Evolutionary conservation across 352 stramenopile genomes (phyloP).

Genomic region (Pythium guiyangense): DNA sequence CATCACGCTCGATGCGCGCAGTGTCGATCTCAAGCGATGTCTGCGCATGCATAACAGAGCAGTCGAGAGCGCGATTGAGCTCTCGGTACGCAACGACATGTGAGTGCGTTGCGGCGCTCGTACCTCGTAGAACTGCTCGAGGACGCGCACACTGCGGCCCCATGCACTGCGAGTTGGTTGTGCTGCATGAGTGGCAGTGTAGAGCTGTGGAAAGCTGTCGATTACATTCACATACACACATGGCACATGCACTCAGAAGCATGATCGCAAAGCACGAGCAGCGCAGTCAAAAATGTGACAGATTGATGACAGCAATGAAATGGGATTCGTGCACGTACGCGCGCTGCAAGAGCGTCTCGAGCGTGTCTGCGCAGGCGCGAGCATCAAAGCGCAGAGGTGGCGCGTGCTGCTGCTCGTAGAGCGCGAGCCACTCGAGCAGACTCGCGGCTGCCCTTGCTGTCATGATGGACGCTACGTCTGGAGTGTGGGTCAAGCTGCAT

Average conservation of each 20-base stretch:
- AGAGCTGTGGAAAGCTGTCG: constrained; percentile 24
- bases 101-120: not conserved
- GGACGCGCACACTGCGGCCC: constrained; percentile 12
- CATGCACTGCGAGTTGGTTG: constrained; percentile 12
- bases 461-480: constrained; percentile 1
- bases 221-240: not conserved
- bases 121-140: constrained; percentile 62
- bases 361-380: constrained; percentile 2
- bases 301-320: no score
- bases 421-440: constrained; percentile 24
- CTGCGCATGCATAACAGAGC: constrained; percentile 2
- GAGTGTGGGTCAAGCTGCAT: no score
- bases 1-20: constrained; percentile 2
- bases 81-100: not conserved
- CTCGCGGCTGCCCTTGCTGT: constrained; percentile 16
- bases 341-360: constrained; percentile 20
- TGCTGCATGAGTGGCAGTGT: constrained; percentile 10
- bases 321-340: constrained; percentile 5
- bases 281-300: no score
- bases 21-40: constrained; percentile 20
- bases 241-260: not conserved
- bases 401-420: constrained; percentile 16
- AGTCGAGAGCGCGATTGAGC: not conserved
- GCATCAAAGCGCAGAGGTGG: not conserved
- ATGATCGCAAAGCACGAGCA: no score